These are phyloP conservation scores for Edaphochlamys debaryana DNA, from an alignment of 139 green algal species.

Conservation along the genomic window DNA sequence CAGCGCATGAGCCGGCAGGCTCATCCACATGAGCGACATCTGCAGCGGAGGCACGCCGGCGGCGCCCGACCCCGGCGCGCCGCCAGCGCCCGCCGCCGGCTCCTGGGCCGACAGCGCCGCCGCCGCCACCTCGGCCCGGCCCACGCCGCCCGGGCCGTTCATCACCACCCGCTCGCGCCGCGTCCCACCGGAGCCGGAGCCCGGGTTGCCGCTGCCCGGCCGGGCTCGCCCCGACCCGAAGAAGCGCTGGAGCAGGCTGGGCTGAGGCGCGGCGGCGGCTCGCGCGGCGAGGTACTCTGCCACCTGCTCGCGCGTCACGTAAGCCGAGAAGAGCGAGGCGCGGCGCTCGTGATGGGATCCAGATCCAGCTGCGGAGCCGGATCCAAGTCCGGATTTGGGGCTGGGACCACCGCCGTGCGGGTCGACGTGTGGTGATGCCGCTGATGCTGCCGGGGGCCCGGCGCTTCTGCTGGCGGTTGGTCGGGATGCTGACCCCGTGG, in stretches of 20 bases:
- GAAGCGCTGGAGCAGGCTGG: constrained; percentile 27
- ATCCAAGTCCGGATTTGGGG: too few relatives aligned
- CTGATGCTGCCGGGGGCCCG: background rate
- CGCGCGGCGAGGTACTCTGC: background rate
- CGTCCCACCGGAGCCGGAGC: too few relatives aligned
- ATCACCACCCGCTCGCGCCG: constrained; percentile 49
- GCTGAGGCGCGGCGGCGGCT: background rate
- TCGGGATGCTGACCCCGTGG: too few relatives aligned
- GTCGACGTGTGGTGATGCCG: background rate
- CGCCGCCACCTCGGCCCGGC: constrained; percentile 58
- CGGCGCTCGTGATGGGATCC: too few relatives aligned
- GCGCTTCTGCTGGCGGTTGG: background rate
- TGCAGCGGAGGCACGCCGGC: background rate
- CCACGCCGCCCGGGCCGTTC: constrained; percentile 49
- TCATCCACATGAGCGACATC: constrained; percentile 36
- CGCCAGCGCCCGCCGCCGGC: too few relatives aligned
- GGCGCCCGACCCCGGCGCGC: background rate
- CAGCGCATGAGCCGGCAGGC: constrained; percentile 26
- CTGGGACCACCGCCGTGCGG: too few relatives aligned
- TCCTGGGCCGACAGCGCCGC: background rate
- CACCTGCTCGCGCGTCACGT: constrained; percentile 33
- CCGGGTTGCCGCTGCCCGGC: background rate
- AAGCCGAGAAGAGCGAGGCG: constrained; percentile 22
- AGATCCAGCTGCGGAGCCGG: too few relatives aligned
- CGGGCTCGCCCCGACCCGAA: background rate